Base-by-base conservation (phyloP, 73 alveolate species). In the Symbiodinium pilosum region DNA sequence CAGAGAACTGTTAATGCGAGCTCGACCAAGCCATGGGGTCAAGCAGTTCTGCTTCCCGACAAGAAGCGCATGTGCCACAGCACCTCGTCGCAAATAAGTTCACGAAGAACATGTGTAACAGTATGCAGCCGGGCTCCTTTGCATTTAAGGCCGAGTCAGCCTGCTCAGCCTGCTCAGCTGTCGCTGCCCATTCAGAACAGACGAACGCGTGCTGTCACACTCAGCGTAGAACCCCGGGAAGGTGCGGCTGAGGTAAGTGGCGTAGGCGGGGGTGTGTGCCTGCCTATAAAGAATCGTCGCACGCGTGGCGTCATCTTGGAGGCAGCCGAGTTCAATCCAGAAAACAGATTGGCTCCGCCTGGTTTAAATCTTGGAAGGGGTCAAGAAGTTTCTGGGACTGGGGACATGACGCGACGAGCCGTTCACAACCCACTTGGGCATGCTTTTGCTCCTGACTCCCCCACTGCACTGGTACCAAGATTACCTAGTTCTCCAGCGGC, bases 321-420 rank as follows among this genome's bases (percentile, higher is more conserved):
- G 77, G 32, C 77, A 30, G 77, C 77, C 16, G 77, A 64, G 77
- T 64, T 64, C 77, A 64, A 64, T 64, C 77, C 77, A 26, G 77
- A 64, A 32, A n/a, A n/a, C n/a, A 64, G 77, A 64, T 7, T 64
- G 77, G 77, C 38, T 64, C 77, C 77, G 32, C 77, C 77, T 21
- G 32, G 77, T 64, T 64, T 64, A 30, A 64, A 64, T 64, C 16
- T 64, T 64, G 77, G 77, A 7, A 64, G 77, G 77, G 36, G 77
- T 36, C 77, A 64, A 64, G 77, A 64, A 21, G 71, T 30, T 56
- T 56, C 75, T 64, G 77, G 77, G 32, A 47, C 59, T 14, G 77
- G 77, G 11, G 77, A 64, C 77, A 64, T 64, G 77, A 64, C 77
- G 36, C 77, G 77, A 64, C 77, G 77, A 30, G 77, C 77, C 32